Percentiles rank a stretch among this genome's conserved stretches.
Evolutionary conservation across 257 asterid species (phyloP).

Genomic region (Jaltomata sinuosa): DNA sequence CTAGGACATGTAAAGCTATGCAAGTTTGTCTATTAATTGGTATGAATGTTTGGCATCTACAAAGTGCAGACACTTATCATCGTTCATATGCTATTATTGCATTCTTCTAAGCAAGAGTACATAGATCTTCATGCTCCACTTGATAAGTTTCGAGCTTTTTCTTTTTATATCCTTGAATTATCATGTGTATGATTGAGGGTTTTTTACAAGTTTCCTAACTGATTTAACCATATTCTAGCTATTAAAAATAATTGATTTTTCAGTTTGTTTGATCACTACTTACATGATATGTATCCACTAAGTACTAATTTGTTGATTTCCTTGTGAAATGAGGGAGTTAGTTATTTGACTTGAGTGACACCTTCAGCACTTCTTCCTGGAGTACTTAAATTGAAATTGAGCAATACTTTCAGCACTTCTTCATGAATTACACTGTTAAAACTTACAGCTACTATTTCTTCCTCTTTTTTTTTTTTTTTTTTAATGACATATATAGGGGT

Average conservation of each 20-base stretch:
- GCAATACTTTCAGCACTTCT: not conserved
- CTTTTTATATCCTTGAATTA: not conserved
- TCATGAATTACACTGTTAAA: not conserved
- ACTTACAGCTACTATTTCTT: slow-evolving; percentile 5
- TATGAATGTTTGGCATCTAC: not conserved
- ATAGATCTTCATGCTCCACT: not conserved
- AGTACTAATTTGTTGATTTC: not conserved
- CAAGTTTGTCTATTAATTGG: slow-evolving; percentile 21
- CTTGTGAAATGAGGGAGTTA: not conserved
- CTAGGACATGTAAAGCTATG: slow-evolving; percentile 83
- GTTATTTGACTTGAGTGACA: not conserved
- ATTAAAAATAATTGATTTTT: not conserved
- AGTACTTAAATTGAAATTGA: not conserved
- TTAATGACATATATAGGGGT: slow-evolving; percentile 65
- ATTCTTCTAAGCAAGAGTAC: not conserved
- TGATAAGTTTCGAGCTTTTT: not conserved
- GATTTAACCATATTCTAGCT: not conserved
- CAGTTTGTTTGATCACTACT: not conserved
- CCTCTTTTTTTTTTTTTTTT: too few species aligned
- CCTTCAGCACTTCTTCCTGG: not conserved
- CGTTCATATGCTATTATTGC: not conserved
- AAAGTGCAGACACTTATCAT: not conserved
- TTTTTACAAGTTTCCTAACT: not conserved
- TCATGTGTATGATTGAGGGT: not conserved
- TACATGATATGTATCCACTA: not conserved